phyloP scores from a whole-genome alignment of 192 early-diverging fungal species.

The Glomus cerebriforme region DNA sequence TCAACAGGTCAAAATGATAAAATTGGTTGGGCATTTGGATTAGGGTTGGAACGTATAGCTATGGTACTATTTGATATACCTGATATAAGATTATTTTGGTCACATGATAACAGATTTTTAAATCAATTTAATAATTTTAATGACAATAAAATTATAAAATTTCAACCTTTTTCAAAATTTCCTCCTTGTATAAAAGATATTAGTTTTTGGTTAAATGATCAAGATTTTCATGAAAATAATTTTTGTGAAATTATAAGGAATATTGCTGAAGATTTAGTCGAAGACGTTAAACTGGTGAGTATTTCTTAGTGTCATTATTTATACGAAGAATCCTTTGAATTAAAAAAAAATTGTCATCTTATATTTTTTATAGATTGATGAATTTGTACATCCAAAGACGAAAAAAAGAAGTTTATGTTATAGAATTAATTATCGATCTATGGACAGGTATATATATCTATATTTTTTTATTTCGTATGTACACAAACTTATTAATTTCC shows the following conservation, averaged over 20 bases:
- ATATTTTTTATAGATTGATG: slow-evolving; percentile 67
- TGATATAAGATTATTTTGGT: slow-evolving; percentile 98
- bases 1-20: slow-evolving; percentile 61
- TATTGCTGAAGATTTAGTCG: slow-evolving; percentile 89
- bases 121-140: slow-evolving; percentile 71
- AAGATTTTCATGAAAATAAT: slow-evolving; percentile 88
- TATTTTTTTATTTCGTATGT: neutral
- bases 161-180: slow-evolving; percentile 86
- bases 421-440: slow-evolving; percentile 92
- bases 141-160: slow-evolving; percentile 66
- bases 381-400: slow-evolving; percentile 87
- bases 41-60: slow-evolving; percentile 93
- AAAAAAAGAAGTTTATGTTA: slow-evolving; percentile 83
- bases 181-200: slow-evolving; percentile 94
- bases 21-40: slow-evolving; percentile 98
- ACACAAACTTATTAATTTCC: neutral
- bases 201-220: slow-evolving; percentile 80
- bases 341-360: neutral
- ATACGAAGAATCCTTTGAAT: neutral
- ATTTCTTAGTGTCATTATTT: neutral
- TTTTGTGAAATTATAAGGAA: slow-evolving; percentile 90
- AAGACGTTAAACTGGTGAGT: slow-evolving; percentile 80
- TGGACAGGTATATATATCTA: slow-evolving; percentile 72
- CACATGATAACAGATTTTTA: slow-evolving; percentile 81
- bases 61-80: slow-evolving; percentile 96